These are phyloP conservation scores for Neophaeococcomyces mojaviensis DNA, from an alignment of 2,329 filamentous ascomycete species.

Conservation along the genomic window DNA sequence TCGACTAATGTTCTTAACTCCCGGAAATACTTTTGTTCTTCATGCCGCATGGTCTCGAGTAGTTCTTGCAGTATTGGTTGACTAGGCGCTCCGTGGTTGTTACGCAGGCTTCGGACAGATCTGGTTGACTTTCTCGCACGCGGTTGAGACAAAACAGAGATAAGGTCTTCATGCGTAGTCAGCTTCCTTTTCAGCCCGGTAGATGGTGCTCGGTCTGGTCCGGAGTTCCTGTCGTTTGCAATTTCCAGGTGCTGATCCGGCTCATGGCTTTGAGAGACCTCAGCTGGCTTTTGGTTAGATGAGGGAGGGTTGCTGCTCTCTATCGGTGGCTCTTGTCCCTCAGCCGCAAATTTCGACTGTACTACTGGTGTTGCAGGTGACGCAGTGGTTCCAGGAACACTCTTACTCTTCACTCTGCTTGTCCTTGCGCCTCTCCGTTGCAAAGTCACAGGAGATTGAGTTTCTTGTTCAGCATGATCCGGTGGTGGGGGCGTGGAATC, in stretches of 20 bases:
- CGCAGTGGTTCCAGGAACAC: neutral
- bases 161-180: constrained; percentile 86
- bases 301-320: neutral
- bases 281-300: neutral
- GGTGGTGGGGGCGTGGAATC: constrained; percentile 6
- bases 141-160: constrained; percentile 75
- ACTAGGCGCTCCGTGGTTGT: constrained; percentile 54
- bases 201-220: neutral
- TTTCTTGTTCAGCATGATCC: constrained; percentile 9
- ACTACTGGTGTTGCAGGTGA: neutral
- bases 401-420: constrained; percentile 8
- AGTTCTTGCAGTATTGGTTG: constrained; percentile 64
- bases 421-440: constrained; percentile 23
- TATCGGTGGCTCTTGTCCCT: neutral
- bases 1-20: constrained; percentile 91
- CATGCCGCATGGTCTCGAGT: constrained; percentile 69
- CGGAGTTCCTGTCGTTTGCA: too few relatives aligned
- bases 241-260: too few relatives aligned
- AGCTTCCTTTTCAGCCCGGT: constrained; percentile 60
- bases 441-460: constrained; percentile 21
- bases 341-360: neutral
- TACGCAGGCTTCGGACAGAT: constrained; percentile 71
- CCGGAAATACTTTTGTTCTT: constrained; percentile 80
- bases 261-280: neutral
- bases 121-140: constrained; percentile 59